phyloP scores from a whole-genome alignment of 2,329 filamentous ascomycete species.

The Sporothrix inflata region DNA sequence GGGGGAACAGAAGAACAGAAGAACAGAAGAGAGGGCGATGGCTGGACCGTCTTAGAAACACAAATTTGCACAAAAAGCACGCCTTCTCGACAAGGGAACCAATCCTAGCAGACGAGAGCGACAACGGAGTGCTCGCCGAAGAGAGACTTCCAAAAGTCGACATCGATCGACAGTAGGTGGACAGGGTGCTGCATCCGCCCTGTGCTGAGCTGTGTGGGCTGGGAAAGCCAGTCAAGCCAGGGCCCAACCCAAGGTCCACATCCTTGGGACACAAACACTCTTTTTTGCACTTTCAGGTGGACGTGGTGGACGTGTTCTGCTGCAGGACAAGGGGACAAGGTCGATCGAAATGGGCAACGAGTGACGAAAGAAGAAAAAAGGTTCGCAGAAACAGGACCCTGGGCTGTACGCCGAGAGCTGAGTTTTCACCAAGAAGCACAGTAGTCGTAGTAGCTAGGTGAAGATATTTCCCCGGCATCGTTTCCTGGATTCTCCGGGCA shows the following conservation, averaged over 20 bases:
- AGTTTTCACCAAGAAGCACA: neutral
- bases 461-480: constrained; percentile 4
- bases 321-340: constrained; percentile 2
- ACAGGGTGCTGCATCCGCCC: neutral
- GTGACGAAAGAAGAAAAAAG: neutral
- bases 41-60: neutral
- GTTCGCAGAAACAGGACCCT: neutral
- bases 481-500: neutral
- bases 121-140: constrained; percentile 8
- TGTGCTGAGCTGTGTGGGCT: neutral
- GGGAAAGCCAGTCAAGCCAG: neutral
- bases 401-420: neutral
- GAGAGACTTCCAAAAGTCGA: neutral
- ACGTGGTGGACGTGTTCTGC: neutral
- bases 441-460: neutral
- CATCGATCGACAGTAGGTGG: neutral
- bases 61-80: neutral
- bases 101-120: neutral
- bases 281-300: neutral
- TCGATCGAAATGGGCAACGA: constrained; percentile 6
- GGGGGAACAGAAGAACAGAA: neutral
- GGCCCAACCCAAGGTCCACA: neutral
- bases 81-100: neutral
- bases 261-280: neutral
- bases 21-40: neutral